These are phyloP conservation scores for Xanthoconium separans DNA, from an alignment of 1,284 basidiomycete species.

Conservation along the genomic window DNA sequence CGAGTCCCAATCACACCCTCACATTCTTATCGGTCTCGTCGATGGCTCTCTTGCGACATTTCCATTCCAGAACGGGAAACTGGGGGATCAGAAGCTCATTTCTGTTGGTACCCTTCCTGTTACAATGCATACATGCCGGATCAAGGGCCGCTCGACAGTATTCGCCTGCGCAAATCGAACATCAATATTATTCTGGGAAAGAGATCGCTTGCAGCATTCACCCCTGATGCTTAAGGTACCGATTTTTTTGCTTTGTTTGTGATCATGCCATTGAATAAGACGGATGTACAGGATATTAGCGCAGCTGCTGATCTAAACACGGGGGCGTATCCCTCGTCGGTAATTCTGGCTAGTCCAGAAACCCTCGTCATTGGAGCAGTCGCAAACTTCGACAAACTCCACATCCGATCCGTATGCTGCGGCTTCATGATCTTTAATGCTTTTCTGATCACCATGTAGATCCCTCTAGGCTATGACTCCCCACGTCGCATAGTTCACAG, in stretches of 20 bases:
- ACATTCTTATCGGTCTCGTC: slow-evolving; percentile 76
- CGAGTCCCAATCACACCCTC: slow-evolving; percentile 39
- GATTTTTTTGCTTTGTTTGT: slow-evolving; percentile 1
- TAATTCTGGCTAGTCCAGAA: slow-evolving; percentile 57
- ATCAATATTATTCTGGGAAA: slow-evolving; percentile 66
- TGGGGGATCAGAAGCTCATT: slow-evolving; percentile 58
- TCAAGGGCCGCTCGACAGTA: slow-evolving; percentile 52
- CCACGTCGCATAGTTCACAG: slow-evolving; percentile 65
- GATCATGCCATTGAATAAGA: slow-evolving; percentile 1
- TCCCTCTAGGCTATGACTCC: slow-evolving; percentile 65
- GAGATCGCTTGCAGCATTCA: slow-evolving; percentile 64
- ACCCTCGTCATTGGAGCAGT: slow-evolving; percentile 66
- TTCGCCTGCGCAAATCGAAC: slow-evolving; percentile 67
- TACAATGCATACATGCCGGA: slow-evolving; percentile 49
- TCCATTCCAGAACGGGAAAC: slow-evolving; percentile 40
- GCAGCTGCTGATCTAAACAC: slow-evolving; percentile 55
- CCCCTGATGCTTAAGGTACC: slow-evolving; percentile 74
- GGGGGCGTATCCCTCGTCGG: slow-evolving; percentile 45
- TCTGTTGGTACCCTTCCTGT: slow-evolving; percentile 73
- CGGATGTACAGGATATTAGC: slow-evolving; percentile 51
- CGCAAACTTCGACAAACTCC: slow-evolving; percentile 75
- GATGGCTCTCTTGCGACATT: slow-evolving; percentile 79
- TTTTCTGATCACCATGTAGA: slow-evolving; percentile 40
- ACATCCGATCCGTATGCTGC: slow-evolving; percentile 70
- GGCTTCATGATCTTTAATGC: not conserved